Evolutionary conservation across 108 stramenopile species (phyloP).

Genomic region (Nannochloropsis gaditana): DNA sequence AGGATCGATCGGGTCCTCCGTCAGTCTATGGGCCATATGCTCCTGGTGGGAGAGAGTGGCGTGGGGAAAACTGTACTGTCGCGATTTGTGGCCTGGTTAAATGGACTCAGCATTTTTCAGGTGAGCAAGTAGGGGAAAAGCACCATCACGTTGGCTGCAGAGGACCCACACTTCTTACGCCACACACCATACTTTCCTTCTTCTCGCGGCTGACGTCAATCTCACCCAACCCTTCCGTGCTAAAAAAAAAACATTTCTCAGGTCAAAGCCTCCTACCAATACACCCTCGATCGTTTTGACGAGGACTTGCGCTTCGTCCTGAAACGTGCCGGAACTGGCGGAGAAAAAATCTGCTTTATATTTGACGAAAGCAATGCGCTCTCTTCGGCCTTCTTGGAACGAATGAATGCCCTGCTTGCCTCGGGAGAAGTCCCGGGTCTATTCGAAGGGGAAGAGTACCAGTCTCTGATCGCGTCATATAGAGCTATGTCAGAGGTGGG

Average conservation of each 20-base stretch:
- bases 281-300: constrained; percentile 89
- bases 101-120: constrained; percentile 89
- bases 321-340: constrained; percentile 86
- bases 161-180: neutral
- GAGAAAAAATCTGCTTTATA: constrained; percentile 94
- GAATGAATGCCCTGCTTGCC: constrained; percentile 98
- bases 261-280: constrained; percentile 56
- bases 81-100: constrained; percentile 92
- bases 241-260: neutral
- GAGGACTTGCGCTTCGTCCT: constrained; percentile 87
- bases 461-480: constrained; percentile 77
- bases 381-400: constrained; percentile 87
- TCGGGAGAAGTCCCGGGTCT: constrained; percentile 98
- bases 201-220: neutral
- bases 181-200: neutral
- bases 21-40: constrained; percentile 61
- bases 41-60: constrained; percentile 89
- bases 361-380: constrained; percentile 94
- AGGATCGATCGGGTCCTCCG: constrained; percentile 62
- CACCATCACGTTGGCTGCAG: too few species aligned
- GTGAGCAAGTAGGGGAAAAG: constrained; percentile 48
- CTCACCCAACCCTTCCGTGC: neutral
- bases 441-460: constrained; percentile 96
- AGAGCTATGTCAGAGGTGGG: constrained; percentile 60
- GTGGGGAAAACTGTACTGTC: constrained; percentile 84